Conservation (phyloP, 2,329 filamentous ascomycete genomes). For the Fusarium agapanthi region DNA sequence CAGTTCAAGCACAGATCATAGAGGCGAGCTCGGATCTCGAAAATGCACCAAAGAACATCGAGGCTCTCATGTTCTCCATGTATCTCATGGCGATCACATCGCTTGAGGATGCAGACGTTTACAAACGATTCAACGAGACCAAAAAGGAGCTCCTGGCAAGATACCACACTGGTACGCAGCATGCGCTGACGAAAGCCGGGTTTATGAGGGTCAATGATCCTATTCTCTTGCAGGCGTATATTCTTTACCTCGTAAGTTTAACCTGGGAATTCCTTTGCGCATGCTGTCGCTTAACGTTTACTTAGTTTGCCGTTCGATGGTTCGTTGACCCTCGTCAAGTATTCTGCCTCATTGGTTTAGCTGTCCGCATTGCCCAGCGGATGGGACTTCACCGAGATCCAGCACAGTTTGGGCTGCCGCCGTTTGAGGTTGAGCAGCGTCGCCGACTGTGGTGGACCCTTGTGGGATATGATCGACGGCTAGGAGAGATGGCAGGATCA, state of each 20-base stretch:
- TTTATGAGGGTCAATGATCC: constrained; percentile 74
- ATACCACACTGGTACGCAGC: constrained; percentile 67
- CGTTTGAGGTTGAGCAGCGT: constrained; percentile 75
- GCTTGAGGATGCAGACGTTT: constrained; percentile 65
- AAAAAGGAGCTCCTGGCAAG: constrained; percentile 60
- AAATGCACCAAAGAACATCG: constrained; percentile 64
- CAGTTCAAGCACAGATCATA: constrained; percentile 70
- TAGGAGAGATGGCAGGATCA: constrained; percentile 71
- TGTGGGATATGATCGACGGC: constrained; percentile 72
- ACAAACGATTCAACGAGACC: constrained; percentile 61
- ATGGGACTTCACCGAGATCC: constrained; percentile 75
- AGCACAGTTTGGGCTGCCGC: constrained; percentile 58
- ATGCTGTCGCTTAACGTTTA: background rate
- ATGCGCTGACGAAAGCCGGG: constrained; percentile 71
- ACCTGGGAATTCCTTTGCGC: background rate
- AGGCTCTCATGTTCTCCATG: constrained; percentile 74
- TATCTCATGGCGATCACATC: constrained; percentile 68
- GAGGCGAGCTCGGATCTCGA: constrained; percentile 65
- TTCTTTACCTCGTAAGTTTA: constrained; percentile 70
- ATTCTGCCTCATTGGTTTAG: constrained; percentile 66
- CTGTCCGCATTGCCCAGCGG: constrained; percentile 72
- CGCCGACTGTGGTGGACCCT: constrained; percentile 79
- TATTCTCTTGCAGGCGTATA: constrained; percentile 71
- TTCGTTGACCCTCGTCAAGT: constrained; percentile 65
- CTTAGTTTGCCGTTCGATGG: constrained; percentile 58